Evolutionary conservation across 768 basidiomycete genomes (phyloP), one percentile per base, ranked within the genome.

Genomic region (Fibroporia radiculosa): DNA sequence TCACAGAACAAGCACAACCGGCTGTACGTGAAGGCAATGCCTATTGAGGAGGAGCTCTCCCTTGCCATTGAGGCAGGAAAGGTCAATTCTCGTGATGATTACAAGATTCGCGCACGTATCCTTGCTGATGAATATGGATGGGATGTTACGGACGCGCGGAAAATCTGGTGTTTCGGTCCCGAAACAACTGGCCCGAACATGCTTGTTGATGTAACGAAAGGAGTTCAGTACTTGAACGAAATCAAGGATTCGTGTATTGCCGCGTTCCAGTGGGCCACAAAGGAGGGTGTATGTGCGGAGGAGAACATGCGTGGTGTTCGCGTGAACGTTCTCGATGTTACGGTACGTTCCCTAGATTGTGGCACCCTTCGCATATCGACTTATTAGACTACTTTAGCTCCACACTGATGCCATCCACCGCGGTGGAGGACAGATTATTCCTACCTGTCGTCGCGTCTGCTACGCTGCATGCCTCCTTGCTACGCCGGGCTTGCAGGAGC

Each of bases 1-100:
- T 98, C 96, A 18, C 96, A 97, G 72, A 98, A 99, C 79, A 99
- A 98, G 78, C 96, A 99, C 82, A 99, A 99, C 67, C 89, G 96
- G 72, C 76, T 99, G 47, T 99, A 84, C 67, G 78, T 83, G 55
- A 93, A 93, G 76, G 96, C 96, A 28, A 53, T 82, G 71, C 96
- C 96, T 28, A 63, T 99, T 46, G 92, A 89, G 20, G 96, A 99
- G 62, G 93, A 97, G 64, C 79, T 98, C 48, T 82, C 92, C 52
- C 77, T 79, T 57, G 96, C 91, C 49, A 97, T 99, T 57, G 96
- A 98, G 66, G 56, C 54, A 45, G 96, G 96, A 57, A 80, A 77
- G 60, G 65, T 99, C 65, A 85, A 56, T 66, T 62, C 96, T 43
- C 88, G 96, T 64, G 96, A 99, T 67, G 96, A 99, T 78, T 93